Percentiles rank a stretch among this genome's conserved stretches.
Conservation (phyloP, 352 stramenopile genomes). For the Thalassiosira allenii region DNA sequence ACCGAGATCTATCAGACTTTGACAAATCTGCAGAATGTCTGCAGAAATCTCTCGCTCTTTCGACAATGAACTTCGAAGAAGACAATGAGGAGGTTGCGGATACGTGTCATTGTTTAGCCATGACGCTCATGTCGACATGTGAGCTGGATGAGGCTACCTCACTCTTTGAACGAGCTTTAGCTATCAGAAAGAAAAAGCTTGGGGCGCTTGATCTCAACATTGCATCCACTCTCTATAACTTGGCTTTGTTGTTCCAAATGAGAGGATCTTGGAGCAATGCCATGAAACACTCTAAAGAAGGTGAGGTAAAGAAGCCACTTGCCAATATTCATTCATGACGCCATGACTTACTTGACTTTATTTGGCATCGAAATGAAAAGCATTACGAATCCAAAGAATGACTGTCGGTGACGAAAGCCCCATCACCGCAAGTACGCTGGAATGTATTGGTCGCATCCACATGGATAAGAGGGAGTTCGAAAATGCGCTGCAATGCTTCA, state of each 20-base stretch:
- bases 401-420: slow-evolving; percentile 59
- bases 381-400: slow-evolving; percentile 65
- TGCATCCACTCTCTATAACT: slow-evolving; percentile 61
- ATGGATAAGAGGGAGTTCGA: slow-evolving; percentile 68
- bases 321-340: no score
- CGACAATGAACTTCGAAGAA: slow-evolving; percentile 50
- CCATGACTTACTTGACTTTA: no score
- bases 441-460: slow-evolving; percentile 67
- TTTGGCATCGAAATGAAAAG: no score
- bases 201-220: slow-evolving; percentile 56
- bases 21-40: slow-evolving; percentile 69
- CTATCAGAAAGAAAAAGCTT: slow-evolving; percentile 66
- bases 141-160: slow-evolving; percentile 59
- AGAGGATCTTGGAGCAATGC: slow-evolving; percentile 67
- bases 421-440: slow-evolving; percentile 59
- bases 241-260: slow-evolving; percentile 52
- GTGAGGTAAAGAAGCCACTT: no score
- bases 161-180: slow-evolving; percentile 64
- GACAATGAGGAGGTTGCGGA: slow-evolving; percentile 71
- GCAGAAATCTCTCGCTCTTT: slow-evolving; percentile 55
- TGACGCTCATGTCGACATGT: slow-evolving; percentile 57
- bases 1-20: slow-evolving; percentile 60
- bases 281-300: slow-evolving; percentile 70
- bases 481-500: slow-evolving; percentile 63
- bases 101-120: slow-evolving; percentile 63